Base-by-base conservation (phyloP, 2,329 filamentous ascomycete genomes). In the Xylariaceae sp. region DNA sequence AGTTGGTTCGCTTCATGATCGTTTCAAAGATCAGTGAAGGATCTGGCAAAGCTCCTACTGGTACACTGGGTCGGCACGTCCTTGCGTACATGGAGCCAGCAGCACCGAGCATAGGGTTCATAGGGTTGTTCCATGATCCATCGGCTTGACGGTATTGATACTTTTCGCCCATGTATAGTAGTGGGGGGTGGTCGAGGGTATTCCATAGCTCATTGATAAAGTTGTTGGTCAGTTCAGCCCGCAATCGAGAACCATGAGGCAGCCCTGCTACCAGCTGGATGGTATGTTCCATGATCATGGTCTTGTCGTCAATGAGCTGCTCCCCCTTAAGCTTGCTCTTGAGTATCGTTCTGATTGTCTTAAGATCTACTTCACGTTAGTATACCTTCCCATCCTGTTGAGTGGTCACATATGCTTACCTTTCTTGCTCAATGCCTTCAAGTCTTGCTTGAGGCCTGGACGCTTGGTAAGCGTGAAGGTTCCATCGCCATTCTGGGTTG, bases 191-290 rank as follows among this genome's bases (percentile, higher is more conserved):
- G 16, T 89, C 87, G 7, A 93, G 76, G 0, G 83, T 85, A 65
- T 86, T 79, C 89, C 89, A 93, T 0, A 93, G 79, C 71, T 87
- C 79, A 48, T 84, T 81, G 47, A 93, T 79, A 66, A 93, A 89
- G 41, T 75, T 73, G 65, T 88, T 86, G 7, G 89, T 91, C 44
- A 92, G 76, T 48, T 86, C 75, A 37, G 81, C 77, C 8, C 88
- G 80, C 23, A 82, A 79, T 65, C 82, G 83, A 1, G 88, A 91
- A 52, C 82, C 77, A 46, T 81, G 74, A 1, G 87, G 87, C 29
- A 92, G 77, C 28, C 82, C 82, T 11, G 87, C 81, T 4, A 91
- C 87, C 14, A 92, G 78, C 76, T 87, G 83, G 58, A 92, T 91
- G 4, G 88, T 80, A 6, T 84, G 79, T 72, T 92, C 89, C 85